phyloP scores from a whole-genome alignment of 2,329 filamentous ascomycete genomes.

The Aspergillus transmontanensis region DNA sequence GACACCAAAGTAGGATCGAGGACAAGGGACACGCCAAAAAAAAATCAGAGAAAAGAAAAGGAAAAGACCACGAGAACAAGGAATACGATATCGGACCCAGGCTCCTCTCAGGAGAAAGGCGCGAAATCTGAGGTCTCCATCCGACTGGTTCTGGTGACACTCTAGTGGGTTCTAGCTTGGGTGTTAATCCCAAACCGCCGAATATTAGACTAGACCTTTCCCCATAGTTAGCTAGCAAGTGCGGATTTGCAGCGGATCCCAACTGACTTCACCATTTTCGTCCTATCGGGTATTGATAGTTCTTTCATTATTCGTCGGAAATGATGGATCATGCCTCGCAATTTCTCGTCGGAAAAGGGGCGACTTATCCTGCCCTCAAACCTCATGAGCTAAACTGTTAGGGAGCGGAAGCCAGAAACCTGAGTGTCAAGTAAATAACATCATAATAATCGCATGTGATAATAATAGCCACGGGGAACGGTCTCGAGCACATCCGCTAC shows the following conservation, averaged over 20 bases:
- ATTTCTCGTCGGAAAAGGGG: slow-evolving; percentile 11
- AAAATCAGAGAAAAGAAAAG: background rate
- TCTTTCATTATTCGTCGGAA: slow-evolving; percentile 13
- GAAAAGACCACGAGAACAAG: background rate
- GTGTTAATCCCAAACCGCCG: slow-evolving; percentile 22
- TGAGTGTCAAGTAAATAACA: slow-evolving; percentile 20
- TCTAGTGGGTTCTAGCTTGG: slow-evolving; percentile 38
- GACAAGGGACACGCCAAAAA: background rate
- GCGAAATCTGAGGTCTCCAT: slow-evolving; percentile 29
- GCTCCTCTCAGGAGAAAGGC: slow-evolving; percentile 8
- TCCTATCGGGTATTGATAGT: slow-evolving; percentile 2
- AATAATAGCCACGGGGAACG: slow-evolving; percentile 11
- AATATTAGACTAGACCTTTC: slow-evolving; percentile 13
- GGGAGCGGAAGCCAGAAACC: slow-evolving; percentile 7
- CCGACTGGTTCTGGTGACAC: slow-evolving; percentile 27
- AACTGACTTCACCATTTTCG: slow-evolving; percentile 7
- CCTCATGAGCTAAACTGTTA: slow-evolving; percentile 4
- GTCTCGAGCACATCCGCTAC: slow-evolving; percentile 2
- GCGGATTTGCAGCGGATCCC: slow-evolving; percentile 18
- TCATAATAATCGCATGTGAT: slow-evolving; percentile 10
- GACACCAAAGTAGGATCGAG: too few species aligned
- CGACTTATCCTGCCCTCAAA: background rate
- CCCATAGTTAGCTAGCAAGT: slow-evolving; percentile 15
- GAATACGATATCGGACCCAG: background rate
- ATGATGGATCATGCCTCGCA: slow-evolving; percentile 12